Evolutionary conservation across 164 flowering plant species (phyloP).

Genomic region (Umbilicus rupestris): DNA sequence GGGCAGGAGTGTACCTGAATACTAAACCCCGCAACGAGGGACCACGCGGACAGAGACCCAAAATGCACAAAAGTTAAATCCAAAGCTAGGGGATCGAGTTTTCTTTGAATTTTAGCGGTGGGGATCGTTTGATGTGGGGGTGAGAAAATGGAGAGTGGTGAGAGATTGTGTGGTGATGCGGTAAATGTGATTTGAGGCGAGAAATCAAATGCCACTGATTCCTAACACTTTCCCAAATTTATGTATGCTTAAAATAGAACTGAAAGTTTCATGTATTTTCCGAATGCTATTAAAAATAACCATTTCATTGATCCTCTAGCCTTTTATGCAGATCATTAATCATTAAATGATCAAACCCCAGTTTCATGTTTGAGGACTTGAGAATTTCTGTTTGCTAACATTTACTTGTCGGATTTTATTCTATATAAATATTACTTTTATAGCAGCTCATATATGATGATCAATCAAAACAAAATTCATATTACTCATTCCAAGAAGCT

Average conservation of each 20-base stretch:
- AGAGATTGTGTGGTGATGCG: constrained; percentile 1
- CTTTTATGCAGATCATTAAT: not conserved
- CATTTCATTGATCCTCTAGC: not conserved
- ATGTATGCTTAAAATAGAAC: not conserved
- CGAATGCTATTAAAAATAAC: no score
- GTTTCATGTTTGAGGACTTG: no score
- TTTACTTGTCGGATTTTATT: no score
- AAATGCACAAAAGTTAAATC: not conserved
- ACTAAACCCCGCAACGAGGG: not conserved
- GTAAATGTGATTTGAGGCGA: not conserved
- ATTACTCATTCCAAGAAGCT: no score
- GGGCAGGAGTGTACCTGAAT: not conserved
- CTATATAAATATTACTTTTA: not conserved
- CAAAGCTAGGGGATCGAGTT: not conserved
- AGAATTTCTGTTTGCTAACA: no score
- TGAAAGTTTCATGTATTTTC: not conserved
- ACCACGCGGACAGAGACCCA: not conserved
- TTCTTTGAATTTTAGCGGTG: not conserved
- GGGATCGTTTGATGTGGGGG: not conserved
- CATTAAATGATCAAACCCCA: no score
- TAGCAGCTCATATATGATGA: no score
- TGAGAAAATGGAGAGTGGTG: not conserved
- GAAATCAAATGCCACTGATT: not conserved
- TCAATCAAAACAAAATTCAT: no score
- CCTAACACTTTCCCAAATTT: not conserved